These are phyloP conservation scores for Epichloe scottii DNA, from an alignment of 2,329 filamentous ascomycete species.

Conservation along the genomic window DNA sequence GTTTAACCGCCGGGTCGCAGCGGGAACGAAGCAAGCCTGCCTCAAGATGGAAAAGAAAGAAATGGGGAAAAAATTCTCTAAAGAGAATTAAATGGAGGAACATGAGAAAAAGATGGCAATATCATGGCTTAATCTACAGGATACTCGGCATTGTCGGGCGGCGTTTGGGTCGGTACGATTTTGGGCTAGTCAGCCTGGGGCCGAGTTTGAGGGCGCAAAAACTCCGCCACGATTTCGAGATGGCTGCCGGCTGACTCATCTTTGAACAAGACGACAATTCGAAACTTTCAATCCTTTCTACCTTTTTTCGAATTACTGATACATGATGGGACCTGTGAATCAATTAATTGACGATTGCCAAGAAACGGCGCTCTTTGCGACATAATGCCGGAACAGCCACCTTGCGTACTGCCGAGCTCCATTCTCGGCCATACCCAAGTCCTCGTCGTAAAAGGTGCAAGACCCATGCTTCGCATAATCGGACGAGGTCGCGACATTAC, in stretches of 20 bases:
- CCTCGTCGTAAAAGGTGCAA: too few relatives aligned
- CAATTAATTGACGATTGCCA: background rate
- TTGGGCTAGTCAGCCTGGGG: background rate
- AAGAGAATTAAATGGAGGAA: background rate
- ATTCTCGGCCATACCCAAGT: too few relatives aligned
- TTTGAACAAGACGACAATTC: background rate
- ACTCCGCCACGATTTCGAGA: background rate
- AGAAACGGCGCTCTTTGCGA: background rate
- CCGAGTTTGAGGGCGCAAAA: background rate
- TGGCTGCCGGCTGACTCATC: background rate
- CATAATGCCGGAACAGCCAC: background rate
- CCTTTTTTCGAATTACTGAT: background rate
- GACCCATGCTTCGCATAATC: too few relatives aligned
- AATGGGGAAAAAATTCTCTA: background rate
- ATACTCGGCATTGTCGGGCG: background rate
- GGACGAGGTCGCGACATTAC: too few relatives aligned
- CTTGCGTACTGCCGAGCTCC: too few relatives aligned
- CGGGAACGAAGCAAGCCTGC: background rate
- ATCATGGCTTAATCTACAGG: background rate
- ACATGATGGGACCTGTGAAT: background rate
- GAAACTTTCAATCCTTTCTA: background rate
- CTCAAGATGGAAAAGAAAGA: background rate
- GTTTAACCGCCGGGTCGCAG: constrained; percentile 15
- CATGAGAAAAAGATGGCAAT: background rate
- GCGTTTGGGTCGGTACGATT: background rate